Evolutionary conservation across 2,329 filamentous ascomycete genomes (phyloP).

Genomic region (Diaporthe batatas): DNA sequence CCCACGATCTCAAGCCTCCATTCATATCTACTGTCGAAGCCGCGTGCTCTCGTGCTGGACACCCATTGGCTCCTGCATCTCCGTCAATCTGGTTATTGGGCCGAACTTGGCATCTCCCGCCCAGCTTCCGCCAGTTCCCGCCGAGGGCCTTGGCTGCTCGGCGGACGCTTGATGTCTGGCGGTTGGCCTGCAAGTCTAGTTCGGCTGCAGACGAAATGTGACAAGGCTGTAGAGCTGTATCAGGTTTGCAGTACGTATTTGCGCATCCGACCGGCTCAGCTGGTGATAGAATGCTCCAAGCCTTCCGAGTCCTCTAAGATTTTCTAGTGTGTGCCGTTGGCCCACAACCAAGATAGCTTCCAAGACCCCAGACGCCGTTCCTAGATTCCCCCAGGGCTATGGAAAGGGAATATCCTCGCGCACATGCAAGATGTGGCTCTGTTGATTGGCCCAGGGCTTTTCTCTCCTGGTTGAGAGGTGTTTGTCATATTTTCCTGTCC

Average conservation of each 20-base stretch:
- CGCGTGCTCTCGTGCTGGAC: slow-evolving; percentile 1
- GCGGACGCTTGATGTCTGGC: slow-evolving; percentile 18
- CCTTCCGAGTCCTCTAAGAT: not conserved
- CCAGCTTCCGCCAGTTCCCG: slow-evolving; percentile 22
- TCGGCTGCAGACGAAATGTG: not conserved
- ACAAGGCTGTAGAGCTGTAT: not conserved
- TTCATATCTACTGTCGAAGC: not conserved
- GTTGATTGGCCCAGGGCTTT: not conserved
- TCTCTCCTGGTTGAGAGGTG: not conserved
- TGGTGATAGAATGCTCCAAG: not conserved
- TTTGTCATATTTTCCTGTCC: slow-evolving; percentile 1
- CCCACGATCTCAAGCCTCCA: slow-evolving; percentile 8
- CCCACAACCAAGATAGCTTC: not conserved
- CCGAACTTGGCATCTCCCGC: slow-evolving; percentile 30
- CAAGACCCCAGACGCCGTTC: not conserved
- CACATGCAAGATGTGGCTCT: slow-evolving; percentile 17
- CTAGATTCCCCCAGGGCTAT: slow-evolving; percentile 9
- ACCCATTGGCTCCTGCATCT: not conserved
- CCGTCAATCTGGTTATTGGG: slow-evolving; percentile 7
- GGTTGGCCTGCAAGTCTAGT: not conserved
- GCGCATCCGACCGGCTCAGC: not conserved
- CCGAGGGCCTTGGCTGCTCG: slow-evolving; percentile 23
- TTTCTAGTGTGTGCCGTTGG: slow-evolving; percentile 17
- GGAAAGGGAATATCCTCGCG: not conserved
- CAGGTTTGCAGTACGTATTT: not conserved